Base-by-base conservation (phyloP, 805 yeast species). In the Starmera amethionina region DNA sequence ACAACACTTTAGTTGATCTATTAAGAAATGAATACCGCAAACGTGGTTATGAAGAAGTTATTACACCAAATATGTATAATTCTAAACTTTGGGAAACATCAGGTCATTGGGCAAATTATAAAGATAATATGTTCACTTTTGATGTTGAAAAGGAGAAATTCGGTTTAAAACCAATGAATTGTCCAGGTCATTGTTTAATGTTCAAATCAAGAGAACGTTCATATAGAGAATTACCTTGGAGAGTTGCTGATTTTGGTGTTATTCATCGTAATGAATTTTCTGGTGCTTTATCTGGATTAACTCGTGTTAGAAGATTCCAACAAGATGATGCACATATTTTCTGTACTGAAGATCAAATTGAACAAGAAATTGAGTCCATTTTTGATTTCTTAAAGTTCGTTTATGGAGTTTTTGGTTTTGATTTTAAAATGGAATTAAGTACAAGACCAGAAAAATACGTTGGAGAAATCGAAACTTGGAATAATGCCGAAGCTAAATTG, bases 291-390 rank as follows among this genome's bases (percentile, higher is more conserved):
- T 79, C 96, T 34, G 93, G 93, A 38, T 78, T 90, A 63, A 93
- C 98, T 42, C 83, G 98, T 69, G 97, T 93, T 36, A 84, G 98
- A 70, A 80, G 97, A 67, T 90, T 90, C 84, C 98, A 90, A 67
- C 98, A 90, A 70, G 98, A 90, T 65, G 98, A 90, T 67, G 97
- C 96, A 37, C 98, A 90, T 64, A 90, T 90, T 51, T 90, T 90
- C 82, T 93, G 97, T 73, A 79, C 87, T 41, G 79, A 75, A 51
- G 95, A 82, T 47, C 97, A 90, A 71, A 87, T 90, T 52, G 94
- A 79, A 59, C 62, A 67, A 40, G 97, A 90, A 69, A 87, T 90
- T 49, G 75, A 77, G 39, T 81, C 80, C 44, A 79, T 85, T 42
- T 84, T 90, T 58, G 94, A 87, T 58, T 89, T 90, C 72, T 72